Evolutionary conservation across 352 stramenopile genomes (phyloP).

Genomic region (Stephanocyclus meneghinianus): DNA sequence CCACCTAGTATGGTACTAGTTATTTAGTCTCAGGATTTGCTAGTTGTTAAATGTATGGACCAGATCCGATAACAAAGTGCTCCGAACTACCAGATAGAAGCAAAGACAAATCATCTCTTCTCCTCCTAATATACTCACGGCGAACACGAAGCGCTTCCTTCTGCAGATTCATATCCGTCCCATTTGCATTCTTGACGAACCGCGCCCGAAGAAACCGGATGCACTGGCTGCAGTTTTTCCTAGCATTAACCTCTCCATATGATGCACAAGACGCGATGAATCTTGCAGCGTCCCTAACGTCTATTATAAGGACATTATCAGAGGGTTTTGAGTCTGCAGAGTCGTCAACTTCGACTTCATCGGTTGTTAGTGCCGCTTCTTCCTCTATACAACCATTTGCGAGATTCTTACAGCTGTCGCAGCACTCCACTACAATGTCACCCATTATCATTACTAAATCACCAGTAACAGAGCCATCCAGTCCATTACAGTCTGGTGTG

Average conservation of each 20-base stretch:
- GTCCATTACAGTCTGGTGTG: conserved; percentile 34
- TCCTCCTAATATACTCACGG: conserved; percentile 42
- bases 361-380: background rate
- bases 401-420: conserved; percentile 5
- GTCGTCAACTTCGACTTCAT: background rate
- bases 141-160: conserved; percentile 38
- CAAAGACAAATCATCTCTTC: conserved; percentile 31
- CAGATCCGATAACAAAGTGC: conserved; percentile 32
- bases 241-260: background rate
- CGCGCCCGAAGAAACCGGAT: conserved; percentile 40
- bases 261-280: conserved; percentile 27
- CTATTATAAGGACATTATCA: background rate
- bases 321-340: background rate
- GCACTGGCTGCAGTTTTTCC: conserved; percentile 28
- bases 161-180: conserved; percentile 52
- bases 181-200: conserved; percentile 62
- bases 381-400: background rate
- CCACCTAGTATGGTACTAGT: background rate
- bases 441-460: conserved; percentile 63
- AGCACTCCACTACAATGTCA: conserved; percentile 48
- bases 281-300: conserved; percentile 31
- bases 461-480: conserved; percentile 49
- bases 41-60: conserved; percentile 7
- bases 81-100: conserved; percentile 9
- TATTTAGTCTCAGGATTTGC: background rate